Conservation (phyloP, 1,284 basidiomycete genomes). For the Apiotrichum gamsii region DNA sequence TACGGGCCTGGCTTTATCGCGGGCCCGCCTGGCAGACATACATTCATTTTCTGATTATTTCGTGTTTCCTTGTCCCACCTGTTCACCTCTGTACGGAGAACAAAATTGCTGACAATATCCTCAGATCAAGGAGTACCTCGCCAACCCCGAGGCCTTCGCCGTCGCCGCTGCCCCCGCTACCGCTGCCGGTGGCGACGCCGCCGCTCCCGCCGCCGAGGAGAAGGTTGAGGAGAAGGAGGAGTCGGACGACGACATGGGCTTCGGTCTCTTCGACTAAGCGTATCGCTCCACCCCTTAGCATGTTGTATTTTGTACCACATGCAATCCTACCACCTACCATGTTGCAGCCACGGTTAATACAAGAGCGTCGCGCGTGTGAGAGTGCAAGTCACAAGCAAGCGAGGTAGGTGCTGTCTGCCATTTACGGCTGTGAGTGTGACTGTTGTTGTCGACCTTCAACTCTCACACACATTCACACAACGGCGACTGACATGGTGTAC, state of each 20-base stretch:
- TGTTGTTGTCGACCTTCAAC: too few species aligned
- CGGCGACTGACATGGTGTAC: too few species aligned
- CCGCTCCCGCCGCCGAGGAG: conserved; percentile 51
- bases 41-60: conserved; percentile 35
- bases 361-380: too few species aligned
- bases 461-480: too few species aligned
- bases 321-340: conserved; percentile 4
- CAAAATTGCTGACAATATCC: conserved; percentile 11
- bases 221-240: conserved; percentile 71
- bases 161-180: conserved; percentile 64
- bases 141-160: conserved; percentile 93
- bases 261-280: conserved; percentile 80
- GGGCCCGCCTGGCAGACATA: conserved; percentile 24
- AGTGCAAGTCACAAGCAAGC: too few species aligned
- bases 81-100: background rate
- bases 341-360: too few species aligned
- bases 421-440: too few species aligned
- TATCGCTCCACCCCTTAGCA: conserved; percentile 2
- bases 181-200: conserved; percentile 53
- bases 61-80: background rate
- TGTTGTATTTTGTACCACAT: conserved; percentile 13
- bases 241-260: conserved; percentile 54
- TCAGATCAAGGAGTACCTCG: conserved; percentile 91
- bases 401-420: too few species aligned
- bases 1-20: conserved; percentile 49